Conservation (phyloP, 805 yeast species). For the Isabelozyma rhagii region DNA sequence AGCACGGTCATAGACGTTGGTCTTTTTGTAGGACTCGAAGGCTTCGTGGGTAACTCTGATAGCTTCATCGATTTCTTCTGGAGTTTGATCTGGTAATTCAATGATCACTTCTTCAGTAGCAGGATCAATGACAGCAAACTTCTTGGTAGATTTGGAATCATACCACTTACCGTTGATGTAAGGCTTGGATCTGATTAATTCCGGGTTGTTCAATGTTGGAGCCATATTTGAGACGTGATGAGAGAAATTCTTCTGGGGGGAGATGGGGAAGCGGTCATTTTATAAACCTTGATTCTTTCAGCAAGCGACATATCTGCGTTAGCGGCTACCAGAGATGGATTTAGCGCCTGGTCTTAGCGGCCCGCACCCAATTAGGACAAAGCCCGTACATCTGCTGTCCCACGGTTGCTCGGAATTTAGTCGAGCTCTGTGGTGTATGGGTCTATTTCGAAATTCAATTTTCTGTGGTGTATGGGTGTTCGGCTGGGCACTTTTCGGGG, state of each 20-base stretch:
- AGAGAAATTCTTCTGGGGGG: neutral
- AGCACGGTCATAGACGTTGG: constrained; percentile 50
- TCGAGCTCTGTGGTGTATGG: too few species aligned
- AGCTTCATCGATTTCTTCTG: constrained; percentile 42
- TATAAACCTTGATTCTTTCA: neutral
- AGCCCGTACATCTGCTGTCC: too few species aligned
- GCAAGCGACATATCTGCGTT: neutral
- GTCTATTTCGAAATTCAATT: too few species aligned
- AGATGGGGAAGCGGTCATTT: neutral
- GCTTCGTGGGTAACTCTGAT: constrained; percentile 47
- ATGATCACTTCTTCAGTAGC: constrained; percentile 35
- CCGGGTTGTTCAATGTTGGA: constrained; percentile 30
- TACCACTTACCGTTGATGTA: constrained; percentile 40
- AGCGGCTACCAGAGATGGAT: neutral
- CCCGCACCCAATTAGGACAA: too few species aligned
- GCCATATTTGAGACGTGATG: constrained; percentile 7
- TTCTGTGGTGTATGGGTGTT: too few species aligned
- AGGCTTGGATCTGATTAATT: constrained; percentile 28
- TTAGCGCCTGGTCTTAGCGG: neutral
- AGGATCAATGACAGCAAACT: constrained; percentile 38
- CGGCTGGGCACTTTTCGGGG: too few species aligned
- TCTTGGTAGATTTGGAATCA: constrained; percentile 32
- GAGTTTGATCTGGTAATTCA: constrained; percentile 44
- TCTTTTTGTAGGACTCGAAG: constrained; percentile 43
- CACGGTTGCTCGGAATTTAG: too few species aligned